These are phyloP conservation scores for Boletus huronensis DNA, from an alignment of 768 basidiomycete species.

Conservation along the genomic window DNA sequence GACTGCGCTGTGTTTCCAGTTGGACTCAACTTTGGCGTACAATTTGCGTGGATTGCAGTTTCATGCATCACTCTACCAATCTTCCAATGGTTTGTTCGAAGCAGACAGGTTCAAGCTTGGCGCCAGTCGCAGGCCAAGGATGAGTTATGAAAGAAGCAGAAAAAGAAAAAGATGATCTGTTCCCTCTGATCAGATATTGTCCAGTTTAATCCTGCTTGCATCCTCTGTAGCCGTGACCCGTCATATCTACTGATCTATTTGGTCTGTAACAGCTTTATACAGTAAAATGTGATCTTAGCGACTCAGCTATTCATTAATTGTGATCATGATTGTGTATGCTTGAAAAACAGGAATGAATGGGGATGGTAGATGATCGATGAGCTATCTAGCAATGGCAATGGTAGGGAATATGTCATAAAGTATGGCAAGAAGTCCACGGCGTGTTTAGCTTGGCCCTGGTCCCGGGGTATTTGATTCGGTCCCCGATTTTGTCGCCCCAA, in stretches of 20 bases:
- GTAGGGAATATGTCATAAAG: slow-evolving; percentile 15
- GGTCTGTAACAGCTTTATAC: not conserved
- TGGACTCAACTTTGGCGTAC: slow-evolving; percentile 58
- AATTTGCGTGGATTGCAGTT: slow-evolving; percentile 52
- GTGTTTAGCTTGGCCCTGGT: slow-evolving; percentile 23
- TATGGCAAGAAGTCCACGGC: slow-evolving; percentile 1
- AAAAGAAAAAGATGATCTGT: not conserved
- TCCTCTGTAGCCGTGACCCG: not conserved
- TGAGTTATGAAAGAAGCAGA: not conserved
- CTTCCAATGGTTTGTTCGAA: slow-evolving; percentile 43
- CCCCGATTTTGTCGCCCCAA: slow-evolving; percentile 16
- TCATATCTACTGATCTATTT: not conserved
- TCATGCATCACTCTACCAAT: slow-evolving; percentile 52
- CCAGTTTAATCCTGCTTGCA: not conserved
- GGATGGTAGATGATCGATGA: slow-evolving; percentile 13
- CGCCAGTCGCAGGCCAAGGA: slow-evolving; percentile 12
- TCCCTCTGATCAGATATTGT: not conserved
- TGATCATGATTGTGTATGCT: slow-evolving; percentile 14
- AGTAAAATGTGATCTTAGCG: not conserved
- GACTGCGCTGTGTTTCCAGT: slow-evolving; percentile 35
- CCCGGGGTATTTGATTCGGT: slow-evolving; percentile 16
- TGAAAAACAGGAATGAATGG: slow-evolving; percentile 26
- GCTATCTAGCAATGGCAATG: slow-evolving; percentile 19
- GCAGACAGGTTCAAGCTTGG: slow-evolving; percentile 24
- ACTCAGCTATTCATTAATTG: slow-evolving; percentile 11